Evolutionary conservation across 371 early-diverging fungal species (phyloP).

Genomic region (Sanchytrium tribonematis): DNA sequence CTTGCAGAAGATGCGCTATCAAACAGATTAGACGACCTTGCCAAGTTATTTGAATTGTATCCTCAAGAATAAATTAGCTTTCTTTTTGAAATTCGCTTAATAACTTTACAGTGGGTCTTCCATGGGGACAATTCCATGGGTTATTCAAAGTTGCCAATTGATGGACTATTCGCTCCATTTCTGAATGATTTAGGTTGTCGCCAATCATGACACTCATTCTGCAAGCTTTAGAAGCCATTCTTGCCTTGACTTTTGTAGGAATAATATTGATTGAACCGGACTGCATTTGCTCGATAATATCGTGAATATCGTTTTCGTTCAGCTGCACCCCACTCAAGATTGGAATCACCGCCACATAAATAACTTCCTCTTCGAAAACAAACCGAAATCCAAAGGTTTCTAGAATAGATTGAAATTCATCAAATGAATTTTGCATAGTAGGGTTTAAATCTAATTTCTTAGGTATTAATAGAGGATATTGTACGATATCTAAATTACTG

Average conservation of each 20-base stretch:
- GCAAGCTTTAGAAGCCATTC: conserved; percentile 17
- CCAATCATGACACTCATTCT: conserved; percentile 18
- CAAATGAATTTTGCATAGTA: not conserved
- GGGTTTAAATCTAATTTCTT: not conserved
- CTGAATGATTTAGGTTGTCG: conserved; percentile 5
- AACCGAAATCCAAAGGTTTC: not conserved
- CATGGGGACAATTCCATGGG: conserved; percentile 24
- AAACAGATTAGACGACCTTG: not conserved
- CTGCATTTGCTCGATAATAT: not conserved
- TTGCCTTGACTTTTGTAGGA: conserved; percentile 4
- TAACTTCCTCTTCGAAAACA: not conserved
- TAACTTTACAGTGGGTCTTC: conserved; percentile 12
- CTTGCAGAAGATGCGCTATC: not conserved
- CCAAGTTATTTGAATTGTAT: not conserved
- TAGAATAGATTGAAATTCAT: not conserved
- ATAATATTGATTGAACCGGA: conserved; percentile 5
- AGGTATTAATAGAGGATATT: conserved; percentile 3
- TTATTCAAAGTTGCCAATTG: conserved; percentile 8
- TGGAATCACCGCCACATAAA: not conserved
- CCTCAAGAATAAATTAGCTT: no score
- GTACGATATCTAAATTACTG: conserved; percentile 7
- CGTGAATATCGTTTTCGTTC: not conserved
- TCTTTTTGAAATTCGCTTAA: not conserved
- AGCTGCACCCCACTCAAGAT: not conserved
- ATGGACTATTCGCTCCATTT: conserved; percentile 11